phyloP scores from a whole-genome alignment of 1,284 basidiomycete species.

The Sparassis latifolia region DNA sequence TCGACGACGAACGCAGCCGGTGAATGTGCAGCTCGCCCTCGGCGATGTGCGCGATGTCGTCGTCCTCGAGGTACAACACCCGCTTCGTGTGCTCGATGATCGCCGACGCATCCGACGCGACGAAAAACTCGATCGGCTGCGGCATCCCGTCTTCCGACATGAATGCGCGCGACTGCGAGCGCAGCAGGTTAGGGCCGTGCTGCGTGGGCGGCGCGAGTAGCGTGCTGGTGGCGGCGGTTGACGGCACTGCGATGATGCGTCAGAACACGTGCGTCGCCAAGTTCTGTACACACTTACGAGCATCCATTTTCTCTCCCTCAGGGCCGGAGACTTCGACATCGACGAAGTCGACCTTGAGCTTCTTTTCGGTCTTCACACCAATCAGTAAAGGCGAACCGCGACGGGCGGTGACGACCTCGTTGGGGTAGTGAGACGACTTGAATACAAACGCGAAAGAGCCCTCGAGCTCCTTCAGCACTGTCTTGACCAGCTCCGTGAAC shows the following conservation, averaged over 20 bases:
- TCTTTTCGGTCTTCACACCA: conserved; percentile 99
- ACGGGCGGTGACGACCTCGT: conserved; percentile 92
- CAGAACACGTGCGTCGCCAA: neutral
- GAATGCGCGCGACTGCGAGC: conserved; percentile 96
- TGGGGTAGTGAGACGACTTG: conserved; percentile 96
- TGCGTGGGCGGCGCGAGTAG: conserved; percentile 74
- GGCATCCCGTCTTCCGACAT: conserved; percentile 98
- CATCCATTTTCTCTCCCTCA: conserved; percentile 54
- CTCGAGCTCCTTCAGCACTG: conserved; percentile 96
- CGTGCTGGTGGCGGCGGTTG: conserved; percentile 44
- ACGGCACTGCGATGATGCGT: conserved; percentile 27
- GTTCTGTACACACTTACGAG: conserved; percentile 40
- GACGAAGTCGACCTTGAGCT: conserved; percentile 99
- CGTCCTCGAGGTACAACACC: conserved; percentile 97
- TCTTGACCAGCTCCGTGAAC: conserved; percentile 92
- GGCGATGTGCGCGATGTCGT: conserved; percentile 97
- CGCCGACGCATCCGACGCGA: conserved; percentile 95
- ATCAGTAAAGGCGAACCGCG: conserved; percentile 96
- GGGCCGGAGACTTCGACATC: conserved; percentile 91
- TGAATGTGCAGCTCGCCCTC: conserved; percentile 99
- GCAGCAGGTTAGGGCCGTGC: conserved; percentile 76
- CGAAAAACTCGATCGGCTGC: conserved; percentile 99
- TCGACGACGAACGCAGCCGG: conserved; percentile 86
- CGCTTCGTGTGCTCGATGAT: conserved; percentile 99
- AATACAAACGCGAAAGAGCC: conserved; percentile 99